Evolutionary conservation across 2,329 filamentous ascomycete species (phyloP), one percentile per base, ranked within the genome.

Genomic region (Diaporthe sp.): DNA sequence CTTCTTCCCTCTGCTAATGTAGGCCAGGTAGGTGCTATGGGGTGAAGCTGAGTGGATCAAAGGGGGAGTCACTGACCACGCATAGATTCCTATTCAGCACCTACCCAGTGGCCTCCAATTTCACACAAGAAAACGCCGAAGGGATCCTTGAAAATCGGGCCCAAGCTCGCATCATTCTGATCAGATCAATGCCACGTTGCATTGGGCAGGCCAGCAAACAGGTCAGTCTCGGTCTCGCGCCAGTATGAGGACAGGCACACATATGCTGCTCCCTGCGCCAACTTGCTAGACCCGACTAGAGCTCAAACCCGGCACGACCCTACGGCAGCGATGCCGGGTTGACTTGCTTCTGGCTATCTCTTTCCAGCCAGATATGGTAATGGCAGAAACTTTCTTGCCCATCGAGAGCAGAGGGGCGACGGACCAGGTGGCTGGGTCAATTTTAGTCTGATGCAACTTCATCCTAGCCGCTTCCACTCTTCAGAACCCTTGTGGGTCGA

Each of bases 391-490:
- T 20, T 17, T 42, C 47, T 55, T 44, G 28, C 25, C 44, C 28
- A n/a, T 51, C 20, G 34, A 53, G 28, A 63, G 49, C 49, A 28
- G 28, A 55, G 47, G 34, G 71, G 37, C 47, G 22, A 55, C 34
- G 34, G n/a, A 44, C 37, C 37, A 58, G 58, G 71, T 61, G 71
- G 71, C 71, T 65, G 58, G 71, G 47, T 55, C 47, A 44, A 47
- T 65, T 55, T 73, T 65, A 73, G 71, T 73, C 53, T 73, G 58
- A 73, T 65, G 71, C 71, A 73, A 61, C 71, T 55, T 31, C 58
- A 39, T 55, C 25, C 60, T 73, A 73, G 71, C 34, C 25, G 58
- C 71, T 73, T 44, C 71, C 58, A 65, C 58, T 53, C 58, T 44
- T n/a, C 20, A 55, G 31, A 72, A 44, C 47, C 58, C 53, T 65